phyloP scores from a whole-genome alignment of 352 stramenopile species.

The Aphanomyces cochlioides region DNA sequence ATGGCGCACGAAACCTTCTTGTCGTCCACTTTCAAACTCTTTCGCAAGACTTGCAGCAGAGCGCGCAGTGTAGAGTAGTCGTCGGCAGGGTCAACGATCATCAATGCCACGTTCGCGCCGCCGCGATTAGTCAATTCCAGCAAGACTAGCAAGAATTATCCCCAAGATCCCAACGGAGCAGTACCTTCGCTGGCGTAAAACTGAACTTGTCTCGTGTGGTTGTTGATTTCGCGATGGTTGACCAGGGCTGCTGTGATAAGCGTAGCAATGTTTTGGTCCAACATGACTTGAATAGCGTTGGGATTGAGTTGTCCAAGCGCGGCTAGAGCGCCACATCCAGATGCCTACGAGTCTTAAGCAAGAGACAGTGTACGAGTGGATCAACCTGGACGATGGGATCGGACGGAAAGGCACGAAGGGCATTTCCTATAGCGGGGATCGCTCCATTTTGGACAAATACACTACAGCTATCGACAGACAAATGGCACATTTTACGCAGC shows the following conservation, averaged over 20 bases:
- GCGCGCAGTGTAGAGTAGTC: constrained; percentile 43
- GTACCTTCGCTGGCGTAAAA: constrained; percentile 75
- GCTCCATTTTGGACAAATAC: constrained; percentile 64
- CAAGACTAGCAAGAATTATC: constrained; percentile 40
- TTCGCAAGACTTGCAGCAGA: constrained; percentile 45
- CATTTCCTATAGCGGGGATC: constrained; percentile 44
- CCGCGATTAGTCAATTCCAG: constrained; percentile 61
- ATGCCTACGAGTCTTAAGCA: constrained; percentile 33
- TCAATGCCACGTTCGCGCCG: constrained; percentile 37
- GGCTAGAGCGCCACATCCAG: constrained; percentile 55
- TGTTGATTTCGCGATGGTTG: constrained; percentile 62
- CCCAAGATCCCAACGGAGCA: background rate
- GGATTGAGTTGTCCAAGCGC: constrained; percentile 52
- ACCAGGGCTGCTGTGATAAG: constrained; percentile 50
- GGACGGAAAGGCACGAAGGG: constrained; percentile 64
- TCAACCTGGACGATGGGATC: constrained; percentile 57
- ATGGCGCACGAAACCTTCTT: constrained; percentile 71
- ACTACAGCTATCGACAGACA: constrained; percentile 57
- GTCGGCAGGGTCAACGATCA: constrained; percentile 37
- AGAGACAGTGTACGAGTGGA: background rate
- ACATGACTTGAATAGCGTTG: constrained; percentile 37
- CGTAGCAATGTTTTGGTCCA: constrained; percentile 40
- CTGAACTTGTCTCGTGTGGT: constrained; percentile 69
- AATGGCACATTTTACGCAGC: constrained; percentile 67
- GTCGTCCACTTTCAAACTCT: constrained; percentile 58